Evolutionary conservation across 805 yeast genomes (phyloP).

Genomic region (Metschnikowia peoriensis): DNA sequence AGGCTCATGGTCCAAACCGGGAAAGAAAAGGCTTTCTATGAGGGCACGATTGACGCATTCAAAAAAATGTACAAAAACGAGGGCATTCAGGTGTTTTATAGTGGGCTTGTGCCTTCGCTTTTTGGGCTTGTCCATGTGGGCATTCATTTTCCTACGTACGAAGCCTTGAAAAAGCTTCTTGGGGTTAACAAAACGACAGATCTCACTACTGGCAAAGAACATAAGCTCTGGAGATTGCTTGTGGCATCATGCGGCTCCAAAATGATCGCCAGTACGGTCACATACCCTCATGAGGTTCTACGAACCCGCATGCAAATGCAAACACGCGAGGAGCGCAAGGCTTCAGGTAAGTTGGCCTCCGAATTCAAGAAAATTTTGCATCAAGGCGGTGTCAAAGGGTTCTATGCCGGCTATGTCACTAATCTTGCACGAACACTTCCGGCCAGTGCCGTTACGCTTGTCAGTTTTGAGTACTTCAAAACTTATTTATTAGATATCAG

Average conservation of each 20-base stretch:
- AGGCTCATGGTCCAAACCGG: constrained; percentile 84
- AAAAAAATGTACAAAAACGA: constrained; percentile 72
- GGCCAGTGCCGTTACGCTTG: constrained; percentile 91
- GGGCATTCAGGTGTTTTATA: constrained; percentile 78
- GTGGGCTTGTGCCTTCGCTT: constrained; percentile 87
- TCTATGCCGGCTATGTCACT: constrained; percentile 85
- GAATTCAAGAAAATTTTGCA: constrained; percentile 43
- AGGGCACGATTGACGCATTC: constrained; percentile 83
- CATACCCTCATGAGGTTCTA: constrained; percentile 94
- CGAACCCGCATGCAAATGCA: constrained; percentile 87
- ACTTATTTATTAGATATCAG: constrained; percentile 44
- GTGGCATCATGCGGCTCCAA: constrained; percentile 77
- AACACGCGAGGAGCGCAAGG: constrained; percentile 25
- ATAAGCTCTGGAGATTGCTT: constrained; percentile 31
- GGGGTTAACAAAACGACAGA: constrained; percentile 13
- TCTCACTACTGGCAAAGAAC: constrained; percentile 9
- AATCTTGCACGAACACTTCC: constrained; percentile 91
- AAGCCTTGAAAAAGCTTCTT: constrained; percentile 56
- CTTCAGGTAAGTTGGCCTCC: constrained; percentile 23
- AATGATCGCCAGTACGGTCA: constrained; percentile 82
- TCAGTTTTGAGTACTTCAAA: constrained; percentile 82
- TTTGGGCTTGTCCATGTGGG: constrained; percentile 93
- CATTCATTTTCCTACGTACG: constrained; percentile 93
- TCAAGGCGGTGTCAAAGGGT: constrained; percentile 77
- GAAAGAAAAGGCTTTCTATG: constrained; percentile 47